phyloP scores from a whole-genome alignment of 2,329 filamentous ascomycete genomes.

The Pseudogymnoascus sp. region DNA sequence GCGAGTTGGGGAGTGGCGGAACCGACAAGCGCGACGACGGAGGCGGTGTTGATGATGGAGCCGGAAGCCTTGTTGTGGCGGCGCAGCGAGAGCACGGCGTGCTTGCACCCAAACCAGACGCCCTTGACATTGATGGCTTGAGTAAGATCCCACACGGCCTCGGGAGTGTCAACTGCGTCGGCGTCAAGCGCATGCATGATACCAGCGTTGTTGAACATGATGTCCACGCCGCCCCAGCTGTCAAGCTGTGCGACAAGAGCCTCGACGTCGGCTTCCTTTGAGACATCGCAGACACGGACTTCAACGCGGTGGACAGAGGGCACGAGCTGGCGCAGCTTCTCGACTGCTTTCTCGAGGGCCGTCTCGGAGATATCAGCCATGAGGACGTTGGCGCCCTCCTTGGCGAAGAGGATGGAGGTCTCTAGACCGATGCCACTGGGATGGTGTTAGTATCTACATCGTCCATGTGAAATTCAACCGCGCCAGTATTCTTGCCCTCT shows the following conservation, averaged over 20 bases:
- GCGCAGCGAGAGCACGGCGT: slow-evolving; percentile 59
- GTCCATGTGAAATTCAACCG: background rate
- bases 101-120: slow-evolving; percentile 69
- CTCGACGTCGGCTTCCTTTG: slow-evolving; percentile 56
- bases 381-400: slow-evolving; percentile 61
- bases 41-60: slow-evolving; percentile 67
- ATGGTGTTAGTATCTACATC: background rate
- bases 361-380: slow-evolving; percentile 61
- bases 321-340: slow-evolving; percentile 50
- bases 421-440: slow-evolving; percentile 64
- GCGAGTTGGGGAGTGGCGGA: slow-evolving; percentile 64
- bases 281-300: slow-evolving; percentile 52
- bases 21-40: slow-evolving; percentile 63
- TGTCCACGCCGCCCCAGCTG: slow-evolving; percentile 60
- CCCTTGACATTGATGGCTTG: slow-evolving; percentile 72
- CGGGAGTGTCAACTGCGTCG: slow-evolving; percentile 58
- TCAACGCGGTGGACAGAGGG: slow-evolving; percentile 43
- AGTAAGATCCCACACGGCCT: slow-evolving; percentile 69
- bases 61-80: slow-evolving; percentile 57
- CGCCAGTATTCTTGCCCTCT: background rate
- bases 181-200: slow-evolving; percentile 65
- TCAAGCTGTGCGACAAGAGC: slow-evolving; percentile 54
- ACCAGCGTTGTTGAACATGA: slow-evolving; percentile 74
- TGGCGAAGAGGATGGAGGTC: slow-evolving; percentile 62
- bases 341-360: slow-evolving; percentile 52